Evolutionary conservation across 371 early-diverging fungal genomes (phyloP).

Genomic region (Syncephalastrum monosporum): DNA sequence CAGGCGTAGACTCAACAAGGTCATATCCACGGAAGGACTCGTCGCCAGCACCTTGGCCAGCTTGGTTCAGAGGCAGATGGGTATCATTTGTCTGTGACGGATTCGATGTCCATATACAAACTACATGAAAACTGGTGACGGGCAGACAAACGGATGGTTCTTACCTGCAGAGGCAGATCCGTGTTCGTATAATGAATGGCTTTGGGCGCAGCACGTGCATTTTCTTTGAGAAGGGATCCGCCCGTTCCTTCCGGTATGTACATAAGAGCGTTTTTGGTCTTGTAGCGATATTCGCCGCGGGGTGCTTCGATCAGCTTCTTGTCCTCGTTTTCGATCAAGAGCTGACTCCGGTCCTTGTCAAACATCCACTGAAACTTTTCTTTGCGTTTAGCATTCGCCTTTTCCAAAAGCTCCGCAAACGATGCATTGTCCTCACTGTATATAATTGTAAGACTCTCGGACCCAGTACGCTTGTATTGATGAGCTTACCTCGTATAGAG

Average conservation of each 20-base stretch:
- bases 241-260: slow-evolving; percentile 57
- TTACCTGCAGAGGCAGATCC: slow-evolving; percentile 23
- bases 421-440: slow-evolving; percentile 83
- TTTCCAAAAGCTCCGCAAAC: slow-evolving; percentile 66
- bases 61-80: no score
- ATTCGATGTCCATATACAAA: no score
- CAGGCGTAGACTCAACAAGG: slow-evolving; percentile 71
- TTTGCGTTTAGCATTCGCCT: slow-evolving; percentile 55
- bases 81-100: no score
- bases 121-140: no score
- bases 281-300: slow-evolving; percentile 50
- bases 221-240: slow-evolving; percentile 31
- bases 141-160: no score
- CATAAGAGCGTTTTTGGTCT: slow-evolving; percentile 66
- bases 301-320: slow-evolving; percentile 21
- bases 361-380: slow-evolving; percentile 72
- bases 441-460: background rate
- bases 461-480: background rate
- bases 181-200: slow-evolving; percentile 57
- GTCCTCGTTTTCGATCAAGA: slow-evolving; percentile 10
- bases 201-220: slow-evolving; percentile 49
- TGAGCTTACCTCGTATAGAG: slow-evolving; percentile 62
- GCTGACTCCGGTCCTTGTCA: slow-evolving; percentile 57
- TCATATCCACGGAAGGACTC: slow-evolving; percentile 55
- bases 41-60: background rate